Conservation (phyloP, 2,329 filamentous ascomycete species). For the Fonsecaea nubica region DNA sequence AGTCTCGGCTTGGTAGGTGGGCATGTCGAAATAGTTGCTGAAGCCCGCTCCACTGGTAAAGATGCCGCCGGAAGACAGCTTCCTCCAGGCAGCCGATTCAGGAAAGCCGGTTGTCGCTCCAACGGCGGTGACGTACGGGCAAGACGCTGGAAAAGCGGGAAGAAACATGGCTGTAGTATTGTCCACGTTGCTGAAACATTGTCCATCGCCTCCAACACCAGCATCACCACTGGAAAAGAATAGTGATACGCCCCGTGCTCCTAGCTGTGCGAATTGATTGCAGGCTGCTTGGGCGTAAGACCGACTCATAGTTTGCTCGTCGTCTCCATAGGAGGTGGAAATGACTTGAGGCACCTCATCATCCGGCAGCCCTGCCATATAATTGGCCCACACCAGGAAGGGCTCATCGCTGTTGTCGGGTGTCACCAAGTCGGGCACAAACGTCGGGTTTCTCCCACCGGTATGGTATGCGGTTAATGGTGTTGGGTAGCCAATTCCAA, state of each 20-base stretch:
- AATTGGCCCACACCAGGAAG: slow-evolving; percentile 32
- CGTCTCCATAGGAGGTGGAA: slow-evolving; percentile 70
- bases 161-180: slow-evolving; percentile 60
- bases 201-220: slow-evolving; percentile 59
- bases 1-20: slow-evolving; percentile 55
- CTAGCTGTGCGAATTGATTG: slow-evolving; percentile 68
- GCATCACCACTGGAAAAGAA: slow-evolving; percentile 69
- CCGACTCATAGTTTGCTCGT: slow-evolving; percentile 67
- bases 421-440: slow-evolving; percentile 28
- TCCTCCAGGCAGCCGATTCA: slow-evolving; percentile 47
- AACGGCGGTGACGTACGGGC: slow-evolving; percentile 69
- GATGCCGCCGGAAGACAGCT: slow-evolving; percentile 39
- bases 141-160: slow-evolving; percentile 63
- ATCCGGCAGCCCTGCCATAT: slow-evolving; percentile 43
- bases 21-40: slow-evolving; percentile 56
- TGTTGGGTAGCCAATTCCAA: slow-evolving; percentile 40
- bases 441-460: slow-evolving; percentile 50
- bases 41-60: slow-evolving; percentile 56
- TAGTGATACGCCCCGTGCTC: slow-evolving; percentile 70
- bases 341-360: slow-evolving; percentile 64
- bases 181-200: slow-evolving; percentile 63
- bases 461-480: slow-evolving; percentile 63
- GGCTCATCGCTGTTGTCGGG: slow-evolving; percentile 33
- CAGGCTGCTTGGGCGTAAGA: slow-evolving; percentile 68
- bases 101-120: slow-evolving; percentile 60